phyloP scores from a whole-genome alignment of 495 filamentous ascomycete species.

The Penicillium atrosanguineum region DNA sequence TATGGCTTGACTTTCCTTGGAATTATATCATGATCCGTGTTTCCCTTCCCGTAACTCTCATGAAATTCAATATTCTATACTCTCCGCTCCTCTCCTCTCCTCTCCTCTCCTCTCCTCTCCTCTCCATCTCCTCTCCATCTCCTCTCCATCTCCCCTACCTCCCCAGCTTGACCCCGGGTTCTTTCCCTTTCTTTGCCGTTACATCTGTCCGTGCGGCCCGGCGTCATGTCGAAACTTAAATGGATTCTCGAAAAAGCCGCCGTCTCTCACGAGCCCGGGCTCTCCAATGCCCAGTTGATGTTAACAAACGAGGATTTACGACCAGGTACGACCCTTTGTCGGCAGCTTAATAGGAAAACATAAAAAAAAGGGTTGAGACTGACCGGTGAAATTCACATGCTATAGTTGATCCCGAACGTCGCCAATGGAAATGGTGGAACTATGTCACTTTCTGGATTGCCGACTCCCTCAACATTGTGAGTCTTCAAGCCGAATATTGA shows the following conservation, averaged over 20 bases:
- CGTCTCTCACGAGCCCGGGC: constrained; percentile 71
- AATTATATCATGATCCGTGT: constrained; percentile 17
- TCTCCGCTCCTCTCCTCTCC: neutral
- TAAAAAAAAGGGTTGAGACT: constrained; percentile 7
- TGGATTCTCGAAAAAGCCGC: constrained; percentile 55
- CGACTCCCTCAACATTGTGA: constrained; percentile 87
- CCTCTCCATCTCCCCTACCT: neutral
- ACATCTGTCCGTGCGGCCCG: neutral
- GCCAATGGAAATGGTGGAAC: constrained; percentile 86
- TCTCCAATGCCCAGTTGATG: constrained; percentile 85
- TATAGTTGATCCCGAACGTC: constrained; percentile 73
- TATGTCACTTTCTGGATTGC: constrained; percentile 92
- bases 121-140: neutral
- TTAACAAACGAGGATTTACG: constrained; percentile 87
- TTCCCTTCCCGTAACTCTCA: neutral
- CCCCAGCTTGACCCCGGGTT: neutral
- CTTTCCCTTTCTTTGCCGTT: neutral
- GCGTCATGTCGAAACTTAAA: constrained; percentile 31
- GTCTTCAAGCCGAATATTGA: constrained; percentile 14
- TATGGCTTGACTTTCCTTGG: constrained; percentile 4
- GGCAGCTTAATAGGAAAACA: neutral
- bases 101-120: too few species aligned
- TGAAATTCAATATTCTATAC: neutral
- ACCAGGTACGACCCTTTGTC: constrained; percentile 54
- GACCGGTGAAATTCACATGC: constrained; percentile 12